These are phyloP conservation scores for Mortierella claussenii DNA, from an alignment of 192 early-diverging fungal genomes.

Conservation along the genomic window DNA sequence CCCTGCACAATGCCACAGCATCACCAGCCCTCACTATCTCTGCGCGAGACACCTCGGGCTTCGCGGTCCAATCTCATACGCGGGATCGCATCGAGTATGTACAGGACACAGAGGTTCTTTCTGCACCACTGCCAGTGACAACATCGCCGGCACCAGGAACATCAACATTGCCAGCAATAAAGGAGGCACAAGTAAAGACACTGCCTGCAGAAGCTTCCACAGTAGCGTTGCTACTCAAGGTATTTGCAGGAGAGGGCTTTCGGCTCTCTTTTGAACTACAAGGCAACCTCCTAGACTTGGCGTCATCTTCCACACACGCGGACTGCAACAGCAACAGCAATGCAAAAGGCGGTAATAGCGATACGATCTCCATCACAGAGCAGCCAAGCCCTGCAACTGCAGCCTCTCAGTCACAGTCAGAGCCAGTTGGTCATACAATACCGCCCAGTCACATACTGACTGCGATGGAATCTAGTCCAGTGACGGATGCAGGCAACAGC, in stretches of 20 bases:
- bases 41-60: slow-evolving; percentile 4
- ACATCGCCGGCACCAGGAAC: background rate
- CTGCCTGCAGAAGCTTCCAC: background rate
- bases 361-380: too few relatives aligned
- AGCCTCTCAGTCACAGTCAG: too few relatives aligned
- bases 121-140: background rate
- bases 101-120: slow-evolving; percentile 9
- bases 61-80: slow-evolving; percentile 34
- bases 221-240: slow-evolving; percentile 29
- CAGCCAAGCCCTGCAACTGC: too few relatives aligned
- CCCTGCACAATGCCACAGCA: slow-evolving; percentile 34
- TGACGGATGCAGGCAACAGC: too few relatives aligned
- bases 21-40: slow-evolving; percentile 34
- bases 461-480: too few relatives aligned
- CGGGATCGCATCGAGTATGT: slow-evolving; percentile 37
- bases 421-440: too few relatives aligned
- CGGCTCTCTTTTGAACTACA: slow-evolving; percentile 33
- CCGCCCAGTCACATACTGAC: too few relatives aligned
- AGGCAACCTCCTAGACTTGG: slow-evolving; percentile 10
- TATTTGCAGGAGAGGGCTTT: slow-evolving; percentile 34
- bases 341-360: too few relatives aligned
- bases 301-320: background rate
- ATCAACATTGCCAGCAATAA: too few relatives aligned
- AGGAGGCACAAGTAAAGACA: too few relatives aligned
- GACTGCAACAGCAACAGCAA: background rate